phyloP scores from a whole-genome alignment of 345 rosid genomes.

The Trapa incisa region DNA sequence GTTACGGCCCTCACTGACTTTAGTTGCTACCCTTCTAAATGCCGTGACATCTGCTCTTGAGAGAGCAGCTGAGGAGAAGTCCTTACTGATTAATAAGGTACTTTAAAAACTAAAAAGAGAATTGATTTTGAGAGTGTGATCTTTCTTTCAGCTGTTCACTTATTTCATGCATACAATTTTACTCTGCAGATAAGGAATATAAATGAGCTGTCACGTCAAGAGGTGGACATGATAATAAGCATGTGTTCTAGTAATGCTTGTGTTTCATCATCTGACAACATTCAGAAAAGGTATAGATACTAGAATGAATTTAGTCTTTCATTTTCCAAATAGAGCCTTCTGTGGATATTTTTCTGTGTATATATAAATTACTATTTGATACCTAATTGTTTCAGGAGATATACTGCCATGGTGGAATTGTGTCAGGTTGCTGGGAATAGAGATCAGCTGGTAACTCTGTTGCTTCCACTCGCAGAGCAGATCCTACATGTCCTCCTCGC shows the following conservation, averaged over 20 bases:
- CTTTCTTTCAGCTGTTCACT: background rate
- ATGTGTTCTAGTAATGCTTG: constrained; percentile 47
- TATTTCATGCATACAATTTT: background rate
- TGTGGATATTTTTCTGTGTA: background rate
- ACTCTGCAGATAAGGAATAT: constrained; percentile 62
- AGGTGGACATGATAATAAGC: constrained; percentile 77
- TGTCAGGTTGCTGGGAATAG: constrained; percentile 64
- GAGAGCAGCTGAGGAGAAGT: constrained; percentile 82
- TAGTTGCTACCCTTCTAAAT: constrained; percentile 52
- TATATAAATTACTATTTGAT: background rate
- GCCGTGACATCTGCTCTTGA: constrained; percentile 58
- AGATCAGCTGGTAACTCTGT: constrained; percentile 61
- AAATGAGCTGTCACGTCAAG: constrained; percentile 91
- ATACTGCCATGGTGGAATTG: constrained; percentile 89
- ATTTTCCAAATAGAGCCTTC: background rate
- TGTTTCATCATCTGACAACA: constrained; percentile 56
- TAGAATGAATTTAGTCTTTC: background rate
- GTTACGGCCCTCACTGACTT: constrained; percentile 59
- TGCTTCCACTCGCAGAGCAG: constrained; percentile 69
- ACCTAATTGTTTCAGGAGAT: constrained; percentile 50
- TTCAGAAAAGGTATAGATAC: constrained; percentile 57
- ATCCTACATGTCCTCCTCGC: constrained; percentile 57
- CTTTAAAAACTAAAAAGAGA: background rate
- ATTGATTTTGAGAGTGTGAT: background rate
- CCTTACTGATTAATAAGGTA: constrained; percentile 71